phyloP scores from a whole-genome alignment of 768 basidiomycete genomes.

The Trametes cubensis region DNA sequence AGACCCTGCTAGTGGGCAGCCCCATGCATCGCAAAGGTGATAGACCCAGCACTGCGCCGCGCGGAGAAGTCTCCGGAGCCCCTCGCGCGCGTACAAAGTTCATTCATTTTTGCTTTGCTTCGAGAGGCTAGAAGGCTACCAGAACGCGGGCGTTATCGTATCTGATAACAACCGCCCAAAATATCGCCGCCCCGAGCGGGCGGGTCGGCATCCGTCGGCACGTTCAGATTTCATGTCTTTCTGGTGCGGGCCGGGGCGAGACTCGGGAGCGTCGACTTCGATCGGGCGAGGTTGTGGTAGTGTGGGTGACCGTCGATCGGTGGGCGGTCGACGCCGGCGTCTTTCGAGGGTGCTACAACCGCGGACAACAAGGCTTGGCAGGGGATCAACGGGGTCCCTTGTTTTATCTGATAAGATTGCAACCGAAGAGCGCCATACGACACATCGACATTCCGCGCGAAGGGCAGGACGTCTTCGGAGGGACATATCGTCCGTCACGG shows the following conservation, averaged over 20 bases:
- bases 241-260: constrained; percentile 1
- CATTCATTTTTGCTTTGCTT: too few relatives aligned
- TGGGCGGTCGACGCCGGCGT: not conserved
- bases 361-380: constrained; percentile 9
- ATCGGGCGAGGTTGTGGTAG: not conserved
- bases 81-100: too few relatives aligned
- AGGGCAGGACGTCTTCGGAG: not conserved
- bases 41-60: too few relatives aligned
- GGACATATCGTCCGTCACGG: not conserved
- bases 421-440: not conserved
- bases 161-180: constrained; percentile 18
- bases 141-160: constrained; percentile 11
- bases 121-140: constrained; percentile 9
- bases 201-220: constrained; percentile 1
- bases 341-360: not conserved
- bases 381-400: constrained; percentile 25
- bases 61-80: too few relatives aligned
- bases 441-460: not conserved
- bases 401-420: not conserved
- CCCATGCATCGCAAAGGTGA: not conserved
- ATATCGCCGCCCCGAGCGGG: not conserved
- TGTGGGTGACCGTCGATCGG: constrained; percentile 8
- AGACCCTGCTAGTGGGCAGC: not conserved
- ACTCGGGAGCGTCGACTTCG: not conserved
- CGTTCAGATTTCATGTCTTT: not conserved